Conservation (phyloP, 805 yeast species). For the Suhomyces prunicola region DNA sequence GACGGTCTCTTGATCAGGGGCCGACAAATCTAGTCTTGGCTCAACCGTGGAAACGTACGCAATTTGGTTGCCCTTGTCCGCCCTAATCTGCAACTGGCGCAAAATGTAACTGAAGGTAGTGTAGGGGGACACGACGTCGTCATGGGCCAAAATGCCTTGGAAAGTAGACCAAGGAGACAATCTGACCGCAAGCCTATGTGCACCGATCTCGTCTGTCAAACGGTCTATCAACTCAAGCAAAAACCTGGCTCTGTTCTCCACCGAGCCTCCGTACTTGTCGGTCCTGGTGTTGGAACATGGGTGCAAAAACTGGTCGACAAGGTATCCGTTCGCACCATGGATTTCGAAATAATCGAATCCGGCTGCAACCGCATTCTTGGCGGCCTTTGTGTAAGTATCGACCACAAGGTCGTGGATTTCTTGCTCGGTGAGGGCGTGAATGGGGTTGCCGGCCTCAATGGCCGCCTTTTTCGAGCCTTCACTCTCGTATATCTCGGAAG, state of each 20-base stretch:
- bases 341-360: constrained; percentile 41
- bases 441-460: constrained; percentile 23
- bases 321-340: constrained; percentile 41
- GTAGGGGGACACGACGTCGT: constrained; percentile 21
- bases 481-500: constrained; percentile 35
- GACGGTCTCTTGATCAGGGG: constrained; percentile 18
- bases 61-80: constrained; percentile 9
- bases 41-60: constrained; percentile 40
- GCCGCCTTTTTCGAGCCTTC: constrained; percentile 37
- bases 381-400: constrained; percentile 43
- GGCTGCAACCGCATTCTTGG: constrained; percentile 34
- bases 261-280: constrained; percentile 31
- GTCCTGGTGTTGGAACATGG: constrained; percentile 31
- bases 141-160: constrained; percentile 29
- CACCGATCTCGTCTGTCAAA: background rate
- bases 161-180: constrained; percentile 41
- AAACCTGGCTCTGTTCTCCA: constrained; percentile 38
- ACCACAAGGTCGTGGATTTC: constrained; percentile 41
- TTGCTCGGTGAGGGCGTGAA: constrained; percentile 22
- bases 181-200: background rate
- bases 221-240: constrained; percentile 22
- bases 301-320: constrained; percentile 36
- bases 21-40: constrained; percentile 24
- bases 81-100: constrained; percentile 40
- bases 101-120: constrained; percentile 42